phyloP scores from a whole-genome alignment of 179 eudicot genomes.

The Amaranthus tricolor region DNA sequence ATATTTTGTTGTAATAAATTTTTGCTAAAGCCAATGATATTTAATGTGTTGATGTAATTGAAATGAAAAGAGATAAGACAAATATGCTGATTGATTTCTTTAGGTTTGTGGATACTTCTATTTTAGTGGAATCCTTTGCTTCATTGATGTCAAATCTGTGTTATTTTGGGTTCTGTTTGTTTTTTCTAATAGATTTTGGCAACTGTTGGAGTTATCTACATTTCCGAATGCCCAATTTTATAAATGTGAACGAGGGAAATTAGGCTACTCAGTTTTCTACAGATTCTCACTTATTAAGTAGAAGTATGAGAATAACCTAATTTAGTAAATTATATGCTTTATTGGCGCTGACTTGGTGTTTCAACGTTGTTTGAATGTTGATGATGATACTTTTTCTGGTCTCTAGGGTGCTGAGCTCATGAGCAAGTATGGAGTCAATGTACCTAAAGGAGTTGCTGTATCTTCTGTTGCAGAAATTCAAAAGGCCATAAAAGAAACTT shows the following conservation, averaged over 20 bases:
- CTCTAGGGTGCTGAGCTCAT: slow-evolving; percentile 88
- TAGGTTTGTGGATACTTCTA: neutral
- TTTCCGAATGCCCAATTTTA: too few species aligned
- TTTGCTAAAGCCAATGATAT: neutral
- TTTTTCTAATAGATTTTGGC: neutral
- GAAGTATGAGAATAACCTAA: neutral
- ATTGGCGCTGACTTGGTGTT: neutral
- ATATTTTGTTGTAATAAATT: neutral
- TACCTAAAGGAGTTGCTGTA: slow-evolving; percentile 85
- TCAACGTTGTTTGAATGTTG: neutral
- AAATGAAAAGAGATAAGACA: neutral
- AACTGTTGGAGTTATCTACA: neutral
- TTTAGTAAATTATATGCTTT: neutral
- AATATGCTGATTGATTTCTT: neutral
- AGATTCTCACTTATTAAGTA: neutral
- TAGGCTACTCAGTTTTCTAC: neutral
- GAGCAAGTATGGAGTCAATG: slow-evolving; percentile 82
- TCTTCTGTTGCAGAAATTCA: slow-evolving; percentile 61
- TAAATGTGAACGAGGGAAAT: neutral
- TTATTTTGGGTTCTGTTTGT: neutral
- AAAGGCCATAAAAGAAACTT: slow-evolving; percentile 56
- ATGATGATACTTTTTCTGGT: neutral
- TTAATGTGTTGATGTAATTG: neutral
- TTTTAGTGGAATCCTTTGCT: neutral
- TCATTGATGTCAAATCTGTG: neutral